These are phyloP conservation scores for Entoloma clypeatum DNA, from an alignment of 1,284 basidiomycete species.

Conservation along the genomic window DNA sequence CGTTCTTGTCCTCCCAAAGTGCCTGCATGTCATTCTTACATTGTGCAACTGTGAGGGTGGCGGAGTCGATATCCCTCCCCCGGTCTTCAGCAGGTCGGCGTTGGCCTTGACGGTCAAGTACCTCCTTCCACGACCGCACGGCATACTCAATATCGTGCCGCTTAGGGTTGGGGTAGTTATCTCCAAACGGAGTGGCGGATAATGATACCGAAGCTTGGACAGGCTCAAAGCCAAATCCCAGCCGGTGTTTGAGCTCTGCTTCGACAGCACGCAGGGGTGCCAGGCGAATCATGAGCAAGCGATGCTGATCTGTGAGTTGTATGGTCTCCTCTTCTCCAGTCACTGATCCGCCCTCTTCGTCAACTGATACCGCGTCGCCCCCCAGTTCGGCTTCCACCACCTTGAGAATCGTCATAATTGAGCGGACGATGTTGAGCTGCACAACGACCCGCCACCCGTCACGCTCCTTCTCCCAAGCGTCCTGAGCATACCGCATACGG, in stretches of 20 bases:
- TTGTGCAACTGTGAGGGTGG: constrained; percentile 42
- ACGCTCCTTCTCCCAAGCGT: constrained; percentile 44
- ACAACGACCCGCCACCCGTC: constrained; percentile 46
- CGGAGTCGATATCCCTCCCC: constrained; percentile 30
- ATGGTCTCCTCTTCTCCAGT: constrained; percentile 19
- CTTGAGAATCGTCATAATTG: constrained; percentile 42
- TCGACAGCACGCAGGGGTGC: constrained; percentile 41
- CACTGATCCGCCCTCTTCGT: constrained; percentile 17
- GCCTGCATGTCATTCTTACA: constrained; percentile 56
- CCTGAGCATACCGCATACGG: constrained; percentile 42
- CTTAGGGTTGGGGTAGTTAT: constrained; percentile 15
- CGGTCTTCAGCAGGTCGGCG: constrained; percentile 4
- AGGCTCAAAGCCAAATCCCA: constrained; percentile 38
- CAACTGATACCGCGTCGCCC: constrained; percentile 30
- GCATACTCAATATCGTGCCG: constrained; percentile 31
- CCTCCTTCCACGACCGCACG: constrained; percentile 40
- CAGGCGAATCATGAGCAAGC: constrained; percentile 41
- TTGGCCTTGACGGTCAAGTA: constrained; percentile 29
- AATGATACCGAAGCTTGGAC: constrained; percentile 29
- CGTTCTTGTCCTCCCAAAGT: constrained; percentile 54
- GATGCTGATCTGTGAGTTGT: constrained; percentile 40
- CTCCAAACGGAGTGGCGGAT: constrained; percentile 43
- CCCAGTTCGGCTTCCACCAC: constrained; percentile 43
- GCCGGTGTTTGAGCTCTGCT: constrained; percentile 39
- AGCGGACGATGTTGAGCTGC: constrained; percentile 48